Evolutionary conservation across 441 rosid species (phyloP), one percentile per base, ranked within the genome.

Genomic region (Capsella rubella): DNA sequence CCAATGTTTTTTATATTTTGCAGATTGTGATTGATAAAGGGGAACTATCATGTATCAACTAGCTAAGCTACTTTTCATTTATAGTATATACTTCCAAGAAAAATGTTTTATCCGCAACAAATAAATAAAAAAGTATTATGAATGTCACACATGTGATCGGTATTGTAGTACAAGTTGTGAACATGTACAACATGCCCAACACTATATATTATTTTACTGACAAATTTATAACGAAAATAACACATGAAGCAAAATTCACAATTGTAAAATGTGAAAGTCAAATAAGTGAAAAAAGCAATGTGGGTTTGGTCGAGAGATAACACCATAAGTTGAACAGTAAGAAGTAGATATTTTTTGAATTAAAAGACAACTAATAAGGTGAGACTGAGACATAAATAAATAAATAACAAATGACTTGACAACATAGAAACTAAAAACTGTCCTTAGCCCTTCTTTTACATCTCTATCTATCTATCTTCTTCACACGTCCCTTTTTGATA

Each of bases 361-460:
- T 53, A 72, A 21, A 21, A 21, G 2, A 21, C 25, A 21, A 21
- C 25, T 21, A 21, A 21, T 21, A 21, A 21, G 25, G 64, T 53
- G 37, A 64, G 66, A 73, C 25, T 21, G 25, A 21, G 25, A 21
- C 25, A 21, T 21, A 21, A 58, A 65, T 35, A 28, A 15, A 34
- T 34, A 21, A 21, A 21, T 64, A 10, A 64, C 62, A 52, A 51
- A 67, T 61, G 79, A 61, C 64, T 53, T 67, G 73, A 75, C 73
- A 75, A 54, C 55, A 32, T 67, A 51, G 56, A 75, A 67, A 63
- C 43, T 21, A 21, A 59, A 75, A 75, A 69, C 59, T 69, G 79
- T 69, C 70, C 59, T 27, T 75, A 52, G 59, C 8, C 69, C 63
- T 76, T 76, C 69, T 69, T 76, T 76, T 46, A 57, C 75, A 62